Base-by-base conservation (phyloP, 1,284 basidiomycete genomes). In the Cutaneotrichosporon cavernicola region DNA sequence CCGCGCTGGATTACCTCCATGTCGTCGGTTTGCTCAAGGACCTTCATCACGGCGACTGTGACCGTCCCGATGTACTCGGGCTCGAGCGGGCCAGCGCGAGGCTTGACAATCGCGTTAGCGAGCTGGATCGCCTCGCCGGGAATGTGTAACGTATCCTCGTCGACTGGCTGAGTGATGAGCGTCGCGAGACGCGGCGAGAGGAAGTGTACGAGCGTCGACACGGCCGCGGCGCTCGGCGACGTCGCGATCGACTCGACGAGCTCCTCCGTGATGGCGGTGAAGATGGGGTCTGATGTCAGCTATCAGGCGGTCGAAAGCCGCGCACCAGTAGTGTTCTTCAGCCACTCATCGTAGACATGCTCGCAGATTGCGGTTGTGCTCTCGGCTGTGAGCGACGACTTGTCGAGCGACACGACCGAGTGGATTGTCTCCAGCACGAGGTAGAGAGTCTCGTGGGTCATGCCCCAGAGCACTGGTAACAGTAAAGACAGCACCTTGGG, bases 381-480 rank as follows among this genome's bases (percentile, higher is more conserved):
- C 36, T 87, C 86, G 2, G 78, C 80, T 16, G 86, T 88, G 62
- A 91, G 80, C 87, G 88, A 84, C 53, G 86, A 87, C 47, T 88
- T 84, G 65, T 90, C 87, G 4, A 96, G 85, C 34, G 88, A 86
- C 1, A 93, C 81, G 5, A 95, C 86, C 2, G 90, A 87, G 2
- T 89, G 86, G 55, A 95, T 81, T 0, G 92, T 89, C 75, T 97
- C 94, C 30, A 98, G 83, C 31, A 97, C 87, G 10, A 98, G 85
- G n/a, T 91, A 89, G 14, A 98, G 85, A 0, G 93, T 92, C 72
- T 97, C 92, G 67, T 93, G 91, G 1, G 89, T 88, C 0, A 92
- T 89, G 38, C 87, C 82, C 9, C 88, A 81, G 30, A 97, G 80
- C 76, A 98, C 89, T 0, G 94, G 92, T 0, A 91, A 88, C 4